A percentile compares a stretch with the other conserved stretches of the same genome.
phyloP scores from a whole-genome alignment of 768 basidiomycete species.

The Lactarius indigo region DNA sequence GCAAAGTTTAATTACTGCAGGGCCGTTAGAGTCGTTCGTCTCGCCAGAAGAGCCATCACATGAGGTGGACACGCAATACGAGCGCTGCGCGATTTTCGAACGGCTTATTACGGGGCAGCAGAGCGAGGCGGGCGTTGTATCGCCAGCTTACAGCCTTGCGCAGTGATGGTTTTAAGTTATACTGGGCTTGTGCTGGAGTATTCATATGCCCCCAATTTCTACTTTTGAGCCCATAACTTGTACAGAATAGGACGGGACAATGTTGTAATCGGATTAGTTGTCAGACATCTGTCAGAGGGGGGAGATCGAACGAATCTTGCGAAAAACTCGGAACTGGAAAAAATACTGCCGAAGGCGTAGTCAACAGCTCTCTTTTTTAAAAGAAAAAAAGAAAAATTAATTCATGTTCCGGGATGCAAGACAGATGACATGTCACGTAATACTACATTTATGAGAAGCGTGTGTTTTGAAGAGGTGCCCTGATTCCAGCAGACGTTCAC shows the following conservation, averaged over 20 bases:
- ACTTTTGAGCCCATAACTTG: too few species aligned
- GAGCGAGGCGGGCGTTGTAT: conserved; percentile 75
- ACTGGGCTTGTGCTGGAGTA: not conserved
- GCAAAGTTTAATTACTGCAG: not conserved
- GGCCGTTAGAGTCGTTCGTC: not conserved
- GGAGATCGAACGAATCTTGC: too few species aligned
- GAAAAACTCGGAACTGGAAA: too few species aligned
- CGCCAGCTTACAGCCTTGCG: conserved; percentile 60
- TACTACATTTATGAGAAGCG: too few species aligned
- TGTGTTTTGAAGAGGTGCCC: too few species aligned
- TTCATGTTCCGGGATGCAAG: too few species aligned
- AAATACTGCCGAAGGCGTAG: too few species aligned
- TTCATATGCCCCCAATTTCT: not conserved
- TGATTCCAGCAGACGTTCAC: not conserved
- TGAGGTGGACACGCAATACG: conserved; percentile 39
- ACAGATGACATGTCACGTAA: too few species aligned
- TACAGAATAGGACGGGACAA: not conserved
- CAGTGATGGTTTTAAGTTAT: not conserved
- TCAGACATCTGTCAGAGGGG: too few species aligned
- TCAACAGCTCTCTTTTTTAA: too few species aligned
- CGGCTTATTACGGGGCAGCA: conserved; percentile 80
- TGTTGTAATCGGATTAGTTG: not conserved
- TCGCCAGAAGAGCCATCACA: conserved; percentile 2
- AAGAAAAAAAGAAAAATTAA: too few species aligned
- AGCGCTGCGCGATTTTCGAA: conserved; percentile 53